Percentiles rank a stretch among this genome's conserved stretches.
These are phyloP conservation scores for Chaetomium cochliodes DNA, from an alignment of 495 filamentous ascomycete species.

Conservation along the genomic window DNA sequence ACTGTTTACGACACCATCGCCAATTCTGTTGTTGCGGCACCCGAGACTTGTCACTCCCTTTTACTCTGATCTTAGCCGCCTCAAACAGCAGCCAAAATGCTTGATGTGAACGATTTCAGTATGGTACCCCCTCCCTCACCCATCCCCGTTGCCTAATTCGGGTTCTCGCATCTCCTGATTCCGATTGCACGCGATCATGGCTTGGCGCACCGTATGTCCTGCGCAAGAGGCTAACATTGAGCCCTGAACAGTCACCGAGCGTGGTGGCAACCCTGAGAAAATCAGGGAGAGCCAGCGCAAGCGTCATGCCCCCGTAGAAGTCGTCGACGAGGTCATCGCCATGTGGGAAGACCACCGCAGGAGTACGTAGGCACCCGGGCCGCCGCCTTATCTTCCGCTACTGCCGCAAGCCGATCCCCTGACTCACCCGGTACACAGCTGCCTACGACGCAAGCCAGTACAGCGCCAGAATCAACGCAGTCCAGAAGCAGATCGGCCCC, in stretches of 20 bases:
- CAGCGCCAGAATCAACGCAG: constrained; percentile 75
- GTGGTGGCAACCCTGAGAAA: constrained; percentile 82
- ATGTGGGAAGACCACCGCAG: constrained; percentile 83
- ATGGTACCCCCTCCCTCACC: constrained; percentile 10
- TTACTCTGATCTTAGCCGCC: neutral
- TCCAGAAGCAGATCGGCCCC: constrained; percentile 83
- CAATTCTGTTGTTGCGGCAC: neutral
- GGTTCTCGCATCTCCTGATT: neutral
- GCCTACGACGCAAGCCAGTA: constrained; percentile 78
- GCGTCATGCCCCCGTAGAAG: constrained; percentile 73
- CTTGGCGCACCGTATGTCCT: constrained; percentile 2
- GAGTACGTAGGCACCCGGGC: constrained; percentile 53
- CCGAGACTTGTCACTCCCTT: neutral
- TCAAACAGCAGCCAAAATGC: constrained; percentile 29
- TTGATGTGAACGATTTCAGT: constrained; percentile 46
- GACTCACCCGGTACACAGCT: constrained; percentile 18
- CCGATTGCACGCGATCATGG: constrained; percentile 12
- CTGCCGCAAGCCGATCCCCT: neutral
- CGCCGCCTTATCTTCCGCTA: neutral
- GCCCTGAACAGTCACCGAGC: constrained; percentile 68
- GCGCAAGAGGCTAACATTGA: constrained; percentile 67
- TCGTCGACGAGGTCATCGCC: constrained; percentile 85
- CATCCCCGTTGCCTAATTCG: neutral
- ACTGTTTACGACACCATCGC: constrained; percentile 25
- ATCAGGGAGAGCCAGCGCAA: constrained; percentile 86